Evolutionary conservation across 2,329 filamentous ascomycete genomes (phyloP).

Genomic region (Penicillium sp.): DNA sequence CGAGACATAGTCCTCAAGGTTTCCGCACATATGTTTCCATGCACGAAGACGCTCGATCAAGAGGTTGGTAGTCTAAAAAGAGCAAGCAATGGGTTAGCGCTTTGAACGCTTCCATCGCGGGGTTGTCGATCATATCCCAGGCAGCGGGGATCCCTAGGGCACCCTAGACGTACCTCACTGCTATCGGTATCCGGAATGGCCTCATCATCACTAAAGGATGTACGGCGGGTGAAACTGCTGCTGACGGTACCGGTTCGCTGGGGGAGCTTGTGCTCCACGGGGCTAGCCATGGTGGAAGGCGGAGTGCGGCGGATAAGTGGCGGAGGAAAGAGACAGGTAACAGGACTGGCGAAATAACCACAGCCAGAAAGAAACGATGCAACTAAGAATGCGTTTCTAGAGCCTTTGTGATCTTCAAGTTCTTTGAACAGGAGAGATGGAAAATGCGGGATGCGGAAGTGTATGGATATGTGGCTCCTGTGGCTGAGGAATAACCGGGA

Average conservation of each 20-base stretch:
- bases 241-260: constrained; percentile 34
- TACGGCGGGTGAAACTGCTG: constrained; percentile 34
- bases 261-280: constrained; percentile 32
- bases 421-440: neutral
- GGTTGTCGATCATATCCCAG: neutral
- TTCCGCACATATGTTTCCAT: constrained; percentile 92
- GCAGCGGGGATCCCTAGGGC: neutral
- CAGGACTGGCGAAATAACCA: neutral
- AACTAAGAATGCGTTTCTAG: neutral
- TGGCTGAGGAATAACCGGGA: constrained; percentile 10
- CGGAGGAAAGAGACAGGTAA: neutral
- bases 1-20: constrained; percentile 85
- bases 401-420: neutral
- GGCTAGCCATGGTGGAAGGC: constrained; percentile 29
- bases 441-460: constrained; percentile 4
- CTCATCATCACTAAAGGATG: constrained; percentile 41
- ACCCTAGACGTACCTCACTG: constrained; percentile 36
- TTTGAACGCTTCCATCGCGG: neutral
- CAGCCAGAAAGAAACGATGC: neutral
- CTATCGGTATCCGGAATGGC: constrained; percentile 43
- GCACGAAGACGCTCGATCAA: constrained; percentile 86
- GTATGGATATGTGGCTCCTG: neutral
- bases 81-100: constrained; percentile 1
- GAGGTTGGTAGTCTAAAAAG: constrained; percentile 67
- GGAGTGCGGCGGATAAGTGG: neutral